phyloP scores from a whole-genome alignment of 192 early-diverging fungal genomes.

The Phycomyces blakesleeanus region DNA sequence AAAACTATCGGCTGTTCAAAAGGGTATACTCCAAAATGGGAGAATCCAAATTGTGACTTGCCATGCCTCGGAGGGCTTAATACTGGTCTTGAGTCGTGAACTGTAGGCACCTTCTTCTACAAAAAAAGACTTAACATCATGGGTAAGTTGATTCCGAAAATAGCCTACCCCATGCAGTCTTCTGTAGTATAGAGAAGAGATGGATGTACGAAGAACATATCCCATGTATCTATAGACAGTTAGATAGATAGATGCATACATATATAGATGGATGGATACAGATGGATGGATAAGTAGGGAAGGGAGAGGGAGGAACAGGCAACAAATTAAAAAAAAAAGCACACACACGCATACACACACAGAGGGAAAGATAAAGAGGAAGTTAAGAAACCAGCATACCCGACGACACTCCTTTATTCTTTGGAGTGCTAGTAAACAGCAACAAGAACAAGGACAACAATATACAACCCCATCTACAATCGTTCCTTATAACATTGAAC shows the following conservation, averaged over 20 bases:
- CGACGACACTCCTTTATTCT: no score
- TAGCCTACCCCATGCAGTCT: not conserved
- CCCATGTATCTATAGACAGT: no score
- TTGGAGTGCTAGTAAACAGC: no score
- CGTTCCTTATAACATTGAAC: no score
- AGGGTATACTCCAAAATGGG: not conserved
- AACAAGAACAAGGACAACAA: no score
- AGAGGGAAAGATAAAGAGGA: no score
- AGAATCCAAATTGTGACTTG: not conserved
- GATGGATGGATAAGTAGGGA: not conserved
- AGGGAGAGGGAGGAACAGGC: no score
- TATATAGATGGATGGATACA: not conserved
- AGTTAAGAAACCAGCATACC: no score
- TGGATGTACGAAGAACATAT: no score
- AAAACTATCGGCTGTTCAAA: not conserved
- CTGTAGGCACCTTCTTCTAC: slow-evolving; percentile 1
- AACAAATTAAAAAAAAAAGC: no score
- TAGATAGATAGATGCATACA: not conserved
- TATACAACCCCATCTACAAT: no score
- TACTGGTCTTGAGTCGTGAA: not conserved
- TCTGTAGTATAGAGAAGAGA: not conserved
- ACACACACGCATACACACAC: no score
- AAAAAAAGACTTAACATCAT: slow-evolving; percentile 3
- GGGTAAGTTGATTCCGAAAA: not conserved
- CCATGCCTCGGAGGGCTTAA: not conserved